A percentile compares a stretch with the other conserved stretches of the same genome.
These are phyloP conservation scores for Zygosaccharomyces bisporus DNA, from an alignment of 805 yeast genomes.

Conservation along the genomic window DNA sequence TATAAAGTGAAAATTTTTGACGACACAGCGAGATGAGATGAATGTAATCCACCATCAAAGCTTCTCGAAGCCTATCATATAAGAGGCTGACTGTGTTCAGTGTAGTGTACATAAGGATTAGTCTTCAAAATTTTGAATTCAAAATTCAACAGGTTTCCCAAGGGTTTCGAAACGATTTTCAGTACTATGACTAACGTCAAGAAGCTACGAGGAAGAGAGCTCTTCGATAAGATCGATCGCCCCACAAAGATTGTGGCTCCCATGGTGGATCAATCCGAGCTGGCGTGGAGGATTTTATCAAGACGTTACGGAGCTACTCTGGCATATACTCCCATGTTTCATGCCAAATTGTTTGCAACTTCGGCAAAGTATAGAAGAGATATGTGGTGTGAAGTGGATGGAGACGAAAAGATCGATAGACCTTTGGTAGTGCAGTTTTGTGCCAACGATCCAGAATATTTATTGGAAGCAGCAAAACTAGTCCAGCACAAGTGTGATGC, in stretches of 20 bases:
- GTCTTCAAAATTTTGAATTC: constrained; percentile 8
- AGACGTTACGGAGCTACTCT: constrained; percentile 88
- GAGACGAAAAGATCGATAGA: constrained; percentile 62
- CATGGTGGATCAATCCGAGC: constrained; percentile 95
- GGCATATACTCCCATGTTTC: constrained; percentile 96
- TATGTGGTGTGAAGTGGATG: constrained; percentile 73
- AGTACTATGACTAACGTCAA: constrained; percentile 9
- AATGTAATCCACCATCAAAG: not conserved
- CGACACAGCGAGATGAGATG: not conserved
- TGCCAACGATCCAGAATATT: constrained; percentile 87
- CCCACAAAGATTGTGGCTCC: constrained; percentile 94
- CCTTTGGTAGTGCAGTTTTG: constrained; percentile 94
- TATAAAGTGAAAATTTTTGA: not conserved
- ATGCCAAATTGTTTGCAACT: constrained; percentile 84
- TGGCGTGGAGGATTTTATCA: constrained; percentile 90
- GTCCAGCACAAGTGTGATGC: constrained; percentile 90
- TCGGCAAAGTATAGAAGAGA: constrained; percentile 74
- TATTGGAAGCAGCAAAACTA: constrained; percentile 73
- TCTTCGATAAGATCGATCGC: constrained; percentile 62
- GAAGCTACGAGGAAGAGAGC: constrained; percentile 54
- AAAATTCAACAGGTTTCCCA: constrained; percentile 1
- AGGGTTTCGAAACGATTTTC: constrained; percentile 2
- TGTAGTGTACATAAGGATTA: not conserved
- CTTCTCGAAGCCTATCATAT: not conserved
- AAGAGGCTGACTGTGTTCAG: not conserved